phyloP scores from a whole-genome alignment of 768 basidiomycete species.

The Boletus reticulatus region DNA sequence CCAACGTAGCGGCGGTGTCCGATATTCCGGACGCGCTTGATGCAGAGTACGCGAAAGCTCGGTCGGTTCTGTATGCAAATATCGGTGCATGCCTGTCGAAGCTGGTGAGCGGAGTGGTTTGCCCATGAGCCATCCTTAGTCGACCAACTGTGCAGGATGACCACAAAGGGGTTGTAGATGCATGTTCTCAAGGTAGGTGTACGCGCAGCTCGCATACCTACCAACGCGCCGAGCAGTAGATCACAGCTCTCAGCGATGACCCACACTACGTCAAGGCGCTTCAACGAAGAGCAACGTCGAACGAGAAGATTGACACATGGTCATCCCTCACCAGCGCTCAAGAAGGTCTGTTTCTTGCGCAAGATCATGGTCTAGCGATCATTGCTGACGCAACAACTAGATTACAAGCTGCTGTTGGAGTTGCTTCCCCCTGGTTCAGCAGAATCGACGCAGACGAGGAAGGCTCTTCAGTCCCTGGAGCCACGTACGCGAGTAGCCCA shows the following conservation, averaged over 20 bases:
- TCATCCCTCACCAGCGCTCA: constrained; percentile 76
- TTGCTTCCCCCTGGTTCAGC: constrained; percentile 58
- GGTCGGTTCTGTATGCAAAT: constrained; percentile 82
- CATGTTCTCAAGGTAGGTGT: constrained; percentile 69
- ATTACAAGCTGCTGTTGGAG: constrained; percentile 71
- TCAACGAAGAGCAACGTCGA: constrained; percentile 84
- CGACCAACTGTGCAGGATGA: constrained; percentile 50
- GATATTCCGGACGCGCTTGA: constrained; percentile 37
- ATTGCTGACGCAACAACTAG: constrained; percentile 38
- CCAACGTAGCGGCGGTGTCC: constrained; percentile 2
- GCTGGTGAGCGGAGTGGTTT: constrained; percentile 47
- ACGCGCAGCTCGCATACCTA: neutral
- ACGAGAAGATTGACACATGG: constrained; percentile 81
- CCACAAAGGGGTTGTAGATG: constrained; percentile 74
- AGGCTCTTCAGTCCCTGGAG: constrained; percentile 54
- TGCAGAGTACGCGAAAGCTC: constrained; percentile 49
- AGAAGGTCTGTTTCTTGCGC: constrained; percentile 56
- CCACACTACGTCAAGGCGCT: constrained; percentile 84
- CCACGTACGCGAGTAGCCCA: constrained; percentile 73
- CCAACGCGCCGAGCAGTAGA: constrained; percentile 2
- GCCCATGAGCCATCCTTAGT: neutral
- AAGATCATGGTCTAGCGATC: neutral
- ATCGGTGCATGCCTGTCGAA: constrained; percentile 84
- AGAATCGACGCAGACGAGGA: constrained; percentile 46
- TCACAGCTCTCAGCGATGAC: constrained; percentile 81